phyloP scores from a whole-genome alignment of 2,329 filamentous ascomycete species.

The Neopestalotiopsis sp. region DNA sequence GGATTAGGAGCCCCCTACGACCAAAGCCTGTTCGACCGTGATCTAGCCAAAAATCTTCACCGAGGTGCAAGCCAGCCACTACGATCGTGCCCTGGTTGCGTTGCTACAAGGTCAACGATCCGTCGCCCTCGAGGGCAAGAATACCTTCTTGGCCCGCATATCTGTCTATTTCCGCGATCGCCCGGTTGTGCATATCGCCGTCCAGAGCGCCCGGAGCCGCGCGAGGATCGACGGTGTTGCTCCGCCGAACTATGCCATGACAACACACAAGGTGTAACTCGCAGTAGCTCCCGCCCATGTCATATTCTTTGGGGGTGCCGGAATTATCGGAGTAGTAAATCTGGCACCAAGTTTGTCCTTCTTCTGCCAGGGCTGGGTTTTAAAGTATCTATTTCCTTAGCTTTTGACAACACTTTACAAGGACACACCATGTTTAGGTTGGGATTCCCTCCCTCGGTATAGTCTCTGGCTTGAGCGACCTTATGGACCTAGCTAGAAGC shows the following conservation, averaged over 20 bases:
- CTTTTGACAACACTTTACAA: too few relatives aligned
- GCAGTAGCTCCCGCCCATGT: neutral
- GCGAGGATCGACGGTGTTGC: neutral
- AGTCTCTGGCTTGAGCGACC: too few relatives aligned
- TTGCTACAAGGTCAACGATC: neutral
- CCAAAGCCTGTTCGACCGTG: neutral
- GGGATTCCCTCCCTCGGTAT: too few relatives aligned
- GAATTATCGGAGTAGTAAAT: neutral
- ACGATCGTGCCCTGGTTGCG: neutral
- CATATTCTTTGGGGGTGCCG: neutral
- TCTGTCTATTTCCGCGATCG: neutral
- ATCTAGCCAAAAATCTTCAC: neutral
- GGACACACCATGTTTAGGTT: too few relatives aligned
- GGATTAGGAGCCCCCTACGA: neutral
- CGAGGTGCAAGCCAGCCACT: neutral
- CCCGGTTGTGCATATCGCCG: neutral
- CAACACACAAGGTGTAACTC: neutral
- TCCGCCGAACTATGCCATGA: neutral
- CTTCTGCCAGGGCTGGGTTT: neutral
- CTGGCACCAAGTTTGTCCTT: neutral
- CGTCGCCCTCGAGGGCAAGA: neutral
- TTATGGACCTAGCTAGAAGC: too few relatives aligned
- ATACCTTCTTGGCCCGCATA: neutral
- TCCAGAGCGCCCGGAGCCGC: neutral
- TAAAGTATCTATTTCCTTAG: too few relatives aligned